phyloP scores from a whole-genome alignment of 352 stramenopile species.

The Phytophthora boehmeriae region DNA sequence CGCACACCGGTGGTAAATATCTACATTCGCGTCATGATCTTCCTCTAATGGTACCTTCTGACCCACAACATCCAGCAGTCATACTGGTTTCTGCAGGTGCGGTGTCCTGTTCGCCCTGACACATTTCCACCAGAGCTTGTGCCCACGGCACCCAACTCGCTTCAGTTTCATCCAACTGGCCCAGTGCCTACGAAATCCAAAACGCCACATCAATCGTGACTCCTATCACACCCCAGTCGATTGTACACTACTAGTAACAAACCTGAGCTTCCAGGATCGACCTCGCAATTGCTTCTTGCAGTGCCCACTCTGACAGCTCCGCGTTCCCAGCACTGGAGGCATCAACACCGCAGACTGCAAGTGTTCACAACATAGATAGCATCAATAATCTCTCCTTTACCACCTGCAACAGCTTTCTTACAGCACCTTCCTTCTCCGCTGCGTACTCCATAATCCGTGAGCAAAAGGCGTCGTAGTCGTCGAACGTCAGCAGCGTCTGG shows the following conservation, averaged over 20 bases:
- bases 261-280: constrained; percentile 73
- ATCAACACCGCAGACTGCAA: constrained; percentile 23
- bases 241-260: not conserved
- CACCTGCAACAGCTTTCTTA: no score
- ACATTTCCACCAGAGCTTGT: constrained; percentile 65
- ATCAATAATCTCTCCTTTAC: not conserved
- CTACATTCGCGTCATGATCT: not conserved
- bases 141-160: constrained; percentile 67
- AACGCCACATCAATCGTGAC: not conserved
- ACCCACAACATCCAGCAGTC: not conserved
- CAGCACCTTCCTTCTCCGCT: constrained; percentile 41
- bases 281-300: constrained; percentile 70
- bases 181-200: constrained; percentile 36
- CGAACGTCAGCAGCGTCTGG: constrained; percentile 74
- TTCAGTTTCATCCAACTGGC: constrained; percentile 59
- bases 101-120: constrained; percentile 14
- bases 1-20: not conserved
- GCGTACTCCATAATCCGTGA: constrained; percentile 62
- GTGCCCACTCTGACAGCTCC: constrained; percentile 60
- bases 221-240: not conserved
- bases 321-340: not conserved
- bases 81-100: constrained; percentile 3
- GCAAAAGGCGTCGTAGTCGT: constrained; percentile 70
- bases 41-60: constrained; percentile 12
- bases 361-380: not conserved